Percentiles rank a stretch among this genome's conserved stretches.
Conservation (phyloP, 1,284 basidiomycete genomes). For the Gomphus bonarii region DNA sequence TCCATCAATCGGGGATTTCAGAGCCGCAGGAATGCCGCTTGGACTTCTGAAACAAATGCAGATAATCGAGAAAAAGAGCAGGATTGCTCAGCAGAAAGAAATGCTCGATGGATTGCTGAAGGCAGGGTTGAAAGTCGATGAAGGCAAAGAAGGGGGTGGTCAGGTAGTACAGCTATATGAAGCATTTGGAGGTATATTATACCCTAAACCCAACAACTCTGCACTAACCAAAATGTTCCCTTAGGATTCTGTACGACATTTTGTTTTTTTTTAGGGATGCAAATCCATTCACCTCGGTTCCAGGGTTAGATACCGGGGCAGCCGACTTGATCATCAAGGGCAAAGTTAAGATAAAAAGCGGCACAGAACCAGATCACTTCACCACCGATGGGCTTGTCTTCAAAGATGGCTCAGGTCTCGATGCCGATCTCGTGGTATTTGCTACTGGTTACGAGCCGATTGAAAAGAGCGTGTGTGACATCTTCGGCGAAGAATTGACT, state of each 20-base stretch:
- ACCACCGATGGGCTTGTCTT: constrained; percentile 20
- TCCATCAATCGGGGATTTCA: constrained; percentile 35
- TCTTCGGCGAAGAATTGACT: constrained; percentile 21
- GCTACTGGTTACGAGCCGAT: constrained; percentile 23
- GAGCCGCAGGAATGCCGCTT: constrained; percentile 29
- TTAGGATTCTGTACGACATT: constrained; percentile 23
- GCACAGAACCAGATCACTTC: constrained; percentile 21
- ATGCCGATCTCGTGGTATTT: constrained; percentile 24
- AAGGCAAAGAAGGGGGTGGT: constrained; percentile 23
- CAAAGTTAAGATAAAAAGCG: constrained; percentile 21
- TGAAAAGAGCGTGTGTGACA: constrained; percentile 10
- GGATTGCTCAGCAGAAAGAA: constrained; percentile 22
- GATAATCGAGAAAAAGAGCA: constrained; percentile 20
- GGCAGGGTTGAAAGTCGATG: constrained; percentile 29
- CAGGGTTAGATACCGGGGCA: constrained; percentile 32
- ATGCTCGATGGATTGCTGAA: constrained; percentile 26
- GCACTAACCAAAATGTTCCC: not conserved
- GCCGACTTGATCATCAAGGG: constrained; percentile 23
- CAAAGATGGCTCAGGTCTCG: constrained; percentile 22
- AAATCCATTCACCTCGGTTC: not conserved
- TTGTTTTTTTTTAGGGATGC: not conserved
- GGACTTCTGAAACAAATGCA: constrained; percentile 26
- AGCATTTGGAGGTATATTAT: constrained; percentile 22
- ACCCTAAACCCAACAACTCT: not conserved
- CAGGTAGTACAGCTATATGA: constrained; percentile 19